Evolutionary conservation across 352 stramenopile species (phyloP).

Genomic region (Aphanomyces stellatus): DNA sequence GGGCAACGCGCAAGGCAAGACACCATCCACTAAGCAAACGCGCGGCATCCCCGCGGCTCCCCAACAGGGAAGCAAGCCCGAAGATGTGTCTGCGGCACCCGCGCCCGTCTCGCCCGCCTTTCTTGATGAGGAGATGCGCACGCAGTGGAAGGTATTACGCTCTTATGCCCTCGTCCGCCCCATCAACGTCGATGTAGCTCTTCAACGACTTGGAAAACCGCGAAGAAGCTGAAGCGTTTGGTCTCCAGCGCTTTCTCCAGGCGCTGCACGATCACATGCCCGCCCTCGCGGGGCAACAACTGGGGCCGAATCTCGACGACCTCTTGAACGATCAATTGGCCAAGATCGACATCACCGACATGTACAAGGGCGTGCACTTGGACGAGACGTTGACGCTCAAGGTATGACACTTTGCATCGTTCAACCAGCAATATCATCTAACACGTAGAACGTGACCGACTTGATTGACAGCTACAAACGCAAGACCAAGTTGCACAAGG

Average conservation of each 20-base stretch:
- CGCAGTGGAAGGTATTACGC: conserved; percentile 20
- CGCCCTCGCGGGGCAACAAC: conserved; percentile 33
- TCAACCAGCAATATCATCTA: no score
- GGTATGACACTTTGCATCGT: no score
- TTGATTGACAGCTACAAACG: conserved; percentile 73
- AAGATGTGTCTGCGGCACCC: no score
- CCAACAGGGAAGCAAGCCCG: no score
- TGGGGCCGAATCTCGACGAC: background rate
- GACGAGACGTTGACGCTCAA: conserved; percentile 55
- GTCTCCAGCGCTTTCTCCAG: conserved; percentile 51
- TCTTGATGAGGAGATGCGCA: conserved; percentile 1
- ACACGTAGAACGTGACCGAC: conserved; percentile 36
- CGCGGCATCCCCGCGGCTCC: background rate
- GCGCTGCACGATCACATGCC: conserved; percentile 70
- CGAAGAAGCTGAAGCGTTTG: conserved; percentile 70
- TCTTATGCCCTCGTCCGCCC: no score
- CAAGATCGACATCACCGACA: conserved; percentile 75
- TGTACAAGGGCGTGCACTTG: conserved; percentile 60
- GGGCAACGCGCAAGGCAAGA: conserved; percentile 15
- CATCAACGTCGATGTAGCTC: no score
- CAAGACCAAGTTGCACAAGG: conserved; percentile 61
- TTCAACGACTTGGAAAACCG: conserved; percentile 84
- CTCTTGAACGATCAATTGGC: conserved; percentile 20
- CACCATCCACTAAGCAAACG: background rate
- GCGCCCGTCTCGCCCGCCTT: background rate